A percentile compares a stretch with the other conserved stretches of the same genome.
Evolutionary conservation across 2,329 filamentous ascomycete species (phyloP).

Genomic region (Microsporum ferrugineum): DNA sequence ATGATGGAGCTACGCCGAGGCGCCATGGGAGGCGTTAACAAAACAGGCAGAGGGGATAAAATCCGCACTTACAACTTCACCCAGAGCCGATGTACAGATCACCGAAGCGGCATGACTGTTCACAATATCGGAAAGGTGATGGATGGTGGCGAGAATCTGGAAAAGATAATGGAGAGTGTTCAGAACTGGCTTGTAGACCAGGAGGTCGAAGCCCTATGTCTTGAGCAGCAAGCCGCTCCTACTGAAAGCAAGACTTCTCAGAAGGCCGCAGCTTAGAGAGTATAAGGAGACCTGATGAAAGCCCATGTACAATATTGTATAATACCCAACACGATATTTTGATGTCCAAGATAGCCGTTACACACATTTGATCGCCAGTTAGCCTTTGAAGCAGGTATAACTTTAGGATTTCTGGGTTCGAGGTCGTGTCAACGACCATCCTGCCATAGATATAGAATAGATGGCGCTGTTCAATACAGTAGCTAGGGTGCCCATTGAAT

Average conservation of each 20-base stretch:
- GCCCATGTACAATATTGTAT: neutral
- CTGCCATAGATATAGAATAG: too few relatives aligned
- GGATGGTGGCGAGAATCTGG: slow-evolving; percentile 59
- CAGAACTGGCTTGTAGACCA: slow-evolving; percentile 61
- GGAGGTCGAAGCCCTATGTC: slow-evolving; percentile 61
- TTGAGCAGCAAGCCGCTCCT: slow-evolving; percentile 42
- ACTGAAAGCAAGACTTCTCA: neutral
- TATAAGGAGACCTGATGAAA: neutral
- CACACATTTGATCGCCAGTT: too few relatives aligned
- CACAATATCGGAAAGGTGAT: slow-evolving; percentile 74
- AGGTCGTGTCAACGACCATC: too few relatives aligned
- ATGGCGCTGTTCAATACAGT: too few relatives aligned
- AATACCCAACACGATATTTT: neutral
- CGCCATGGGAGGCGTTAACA: slow-evolving; percentile 62
- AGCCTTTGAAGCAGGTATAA: too few relatives aligned
- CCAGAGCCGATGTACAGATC: slow-evolving; percentile 76
- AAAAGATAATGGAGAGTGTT: slow-evolving; percentile 67
- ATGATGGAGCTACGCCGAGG: slow-evolving; percentile 62
- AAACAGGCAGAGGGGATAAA: slow-evolving; percentile 85
- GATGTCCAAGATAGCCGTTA: neutral
- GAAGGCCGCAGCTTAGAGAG: neutral
- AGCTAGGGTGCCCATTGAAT: too few relatives aligned
- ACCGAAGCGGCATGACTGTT: slow-evolving; percentile 67
- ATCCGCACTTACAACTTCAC: slow-evolving; percentile 80
- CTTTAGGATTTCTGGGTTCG: too few relatives aligned